phyloP scores from a whole-genome alignment of 805 yeast species.

The Priceomyces melissophilus region DNA sequence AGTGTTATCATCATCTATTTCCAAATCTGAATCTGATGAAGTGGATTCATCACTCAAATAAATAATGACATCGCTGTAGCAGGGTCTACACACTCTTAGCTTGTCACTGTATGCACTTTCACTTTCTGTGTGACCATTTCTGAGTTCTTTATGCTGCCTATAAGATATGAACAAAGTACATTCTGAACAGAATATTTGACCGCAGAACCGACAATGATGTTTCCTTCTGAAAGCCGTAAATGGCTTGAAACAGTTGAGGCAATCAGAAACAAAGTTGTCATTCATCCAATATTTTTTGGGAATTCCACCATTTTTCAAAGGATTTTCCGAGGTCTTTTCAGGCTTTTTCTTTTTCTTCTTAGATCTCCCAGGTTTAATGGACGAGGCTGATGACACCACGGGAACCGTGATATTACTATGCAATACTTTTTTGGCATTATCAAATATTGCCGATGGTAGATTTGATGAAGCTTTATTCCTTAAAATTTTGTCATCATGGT shows the following conservation, averaged over 20 bases:
- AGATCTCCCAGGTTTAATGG: constrained; percentile 16
- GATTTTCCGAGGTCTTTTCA: constrained; percentile 34
- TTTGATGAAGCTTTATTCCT: constrained; percentile 28
- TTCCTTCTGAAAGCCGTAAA: constrained; percentile 85
- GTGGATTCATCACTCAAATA: constrained; percentile 65
- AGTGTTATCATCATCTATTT: constrained; percentile 12
- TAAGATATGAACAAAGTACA: constrained; percentile 70
- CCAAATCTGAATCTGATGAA: constrained; percentile 26
- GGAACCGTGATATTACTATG: constrained; percentile 22
- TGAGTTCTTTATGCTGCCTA: constrained; percentile 48
- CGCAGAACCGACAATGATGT: constrained; percentile 95
- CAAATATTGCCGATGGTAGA: constrained; percentile 31
- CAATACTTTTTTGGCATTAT: constrained; percentile 36
- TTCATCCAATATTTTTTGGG: constrained; percentile 93
- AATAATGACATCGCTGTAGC: constrained; percentile 68
- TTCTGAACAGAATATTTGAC: constrained; percentile 85
- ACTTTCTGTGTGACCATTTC: constrained; percentile 16
- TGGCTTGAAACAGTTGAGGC: constrained; percentile 75
- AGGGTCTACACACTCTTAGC: constrained; percentile 73
- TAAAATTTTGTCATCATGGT: constrained; percentile 14
- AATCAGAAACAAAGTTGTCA: constrained; percentile 86
- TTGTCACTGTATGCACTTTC: constrained; percentile 59
- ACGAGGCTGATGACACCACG: constrained; percentile 29
- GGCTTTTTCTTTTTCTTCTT: constrained; percentile 26
- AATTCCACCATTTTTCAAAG: constrained; percentile 48